Conservation (phyloP, 352 stramenopile genomes). For the Pythium insidiosum region DNA sequence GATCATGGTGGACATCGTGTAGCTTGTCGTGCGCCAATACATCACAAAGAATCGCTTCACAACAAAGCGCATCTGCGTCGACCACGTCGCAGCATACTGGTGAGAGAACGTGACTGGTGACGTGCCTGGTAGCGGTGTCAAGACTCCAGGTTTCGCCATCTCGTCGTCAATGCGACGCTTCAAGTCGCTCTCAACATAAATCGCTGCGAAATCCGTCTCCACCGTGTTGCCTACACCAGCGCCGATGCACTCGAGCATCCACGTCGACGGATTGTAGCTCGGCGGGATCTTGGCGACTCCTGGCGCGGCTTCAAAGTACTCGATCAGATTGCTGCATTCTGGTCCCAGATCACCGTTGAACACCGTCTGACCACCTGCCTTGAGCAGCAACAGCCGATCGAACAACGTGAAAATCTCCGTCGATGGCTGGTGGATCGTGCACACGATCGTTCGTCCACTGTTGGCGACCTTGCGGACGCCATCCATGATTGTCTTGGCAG, state of each 20-base stretch:
- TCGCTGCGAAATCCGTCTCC: slow-evolving; percentile 11
- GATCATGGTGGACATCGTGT: slow-evolving; percentile 49
- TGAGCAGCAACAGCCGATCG: slow-evolving; percentile 41
- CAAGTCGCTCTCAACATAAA: slow-evolving; percentile 8
- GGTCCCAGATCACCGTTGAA: slow-evolving; percentile 30
- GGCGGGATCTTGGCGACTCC: slow-evolving; percentile 25
- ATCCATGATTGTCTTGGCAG: slow-evolving; percentile 51
- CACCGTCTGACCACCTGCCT: slow-evolving; percentile 10
- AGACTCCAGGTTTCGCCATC: slow-evolving; percentile 10
- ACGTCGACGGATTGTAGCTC: slow-evolving; percentile 72
- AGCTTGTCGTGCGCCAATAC: slow-evolving; percentile 68
- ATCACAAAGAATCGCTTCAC: slow-evolving; percentile 32
- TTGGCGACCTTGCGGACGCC: slow-evolving; percentile 44
- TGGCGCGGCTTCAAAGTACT: slow-evolving; percentile 53
- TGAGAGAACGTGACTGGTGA: slow-evolving; percentile 12
- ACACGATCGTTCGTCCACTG: slow-evolving; percentile 67
- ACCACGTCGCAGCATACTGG: slow-evolving; percentile 11
- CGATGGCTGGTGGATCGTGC: slow-evolving; percentile 87
- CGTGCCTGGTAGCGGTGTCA: slow-evolving; percentile 1
- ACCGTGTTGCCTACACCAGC: slow-evolving; percentile 19
- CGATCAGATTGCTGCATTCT: slow-evolving; percentile 19
- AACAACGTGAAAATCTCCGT: slow-evolving; percentile 64
- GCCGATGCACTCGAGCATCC: slow-evolving; percentile 68
- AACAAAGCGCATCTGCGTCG: slow-evolving; percentile 10
- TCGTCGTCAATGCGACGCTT: slow-evolving; percentile 6